Conservation (phyloP, 2,329 filamentous ascomycete genomes). For the Fusarium pseudocircinatum region DNA sequence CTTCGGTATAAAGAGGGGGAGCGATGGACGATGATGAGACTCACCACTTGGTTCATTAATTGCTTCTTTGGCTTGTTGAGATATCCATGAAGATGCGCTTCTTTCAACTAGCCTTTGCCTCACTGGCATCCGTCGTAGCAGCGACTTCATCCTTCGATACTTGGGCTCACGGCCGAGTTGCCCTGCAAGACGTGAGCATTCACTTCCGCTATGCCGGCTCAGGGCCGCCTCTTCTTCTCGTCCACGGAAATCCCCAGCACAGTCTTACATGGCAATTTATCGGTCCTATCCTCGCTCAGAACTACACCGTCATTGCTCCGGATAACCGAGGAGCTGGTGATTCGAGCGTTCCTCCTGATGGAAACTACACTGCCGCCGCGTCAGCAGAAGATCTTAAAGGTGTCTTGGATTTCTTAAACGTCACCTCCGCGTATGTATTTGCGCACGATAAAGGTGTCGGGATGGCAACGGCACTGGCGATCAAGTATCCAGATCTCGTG, state of each 20-base stretch:
- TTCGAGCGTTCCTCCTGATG: constrained; percentile 50
- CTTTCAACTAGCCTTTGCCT: neutral
- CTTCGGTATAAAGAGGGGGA: neutral
- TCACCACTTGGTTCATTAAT: accelerated
- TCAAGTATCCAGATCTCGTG: constrained; percentile 49
- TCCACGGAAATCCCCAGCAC: constrained; percentile 54
- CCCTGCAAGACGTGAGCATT: constrained; percentile 52
- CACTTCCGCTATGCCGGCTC: constrained; percentile 54
- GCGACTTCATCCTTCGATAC: constrained; percentile 48
- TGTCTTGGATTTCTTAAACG: constrained; percentile 54
- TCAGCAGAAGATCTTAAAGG: constrained; percentile 51
- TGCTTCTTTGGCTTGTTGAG: accelerated
- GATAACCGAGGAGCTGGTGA: constrained; percentile 55
- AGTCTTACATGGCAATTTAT: constrained; percentile 53
- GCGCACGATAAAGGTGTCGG: constrained; percentile 58
- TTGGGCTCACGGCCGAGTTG: constrained; percentile 50
- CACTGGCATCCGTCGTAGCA: neutral
- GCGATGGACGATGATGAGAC: accelerated
- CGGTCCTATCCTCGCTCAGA: constrained; percentile 52
- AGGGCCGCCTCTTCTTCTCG: constrained; percentile 52
- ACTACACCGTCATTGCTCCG: constrained; percentile 55
- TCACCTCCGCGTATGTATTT: constrained; percentile 54
- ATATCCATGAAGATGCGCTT: neutral
- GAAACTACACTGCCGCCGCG: constrained; percentile 53
- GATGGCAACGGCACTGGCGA: constrained; percentile 52